These are phyloP conservation scores for Teratosphaeria zuluensis DNA, from an alignment of 2,329 filamentous ascomycete species.

Conservation along the genomic window DNA sequence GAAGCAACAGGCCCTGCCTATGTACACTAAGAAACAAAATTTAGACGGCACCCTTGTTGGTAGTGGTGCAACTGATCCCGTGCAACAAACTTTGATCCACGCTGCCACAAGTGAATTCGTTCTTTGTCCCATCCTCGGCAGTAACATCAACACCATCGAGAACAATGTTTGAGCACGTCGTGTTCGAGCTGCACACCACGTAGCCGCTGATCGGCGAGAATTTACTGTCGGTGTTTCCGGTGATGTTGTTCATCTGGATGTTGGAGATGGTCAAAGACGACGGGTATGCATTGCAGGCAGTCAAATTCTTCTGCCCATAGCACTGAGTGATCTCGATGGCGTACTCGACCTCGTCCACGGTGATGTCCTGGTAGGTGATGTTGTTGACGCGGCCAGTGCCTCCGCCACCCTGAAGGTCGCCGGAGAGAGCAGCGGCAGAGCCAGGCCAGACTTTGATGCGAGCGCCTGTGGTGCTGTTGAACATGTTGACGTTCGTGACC, in stretches of 20 bases:
- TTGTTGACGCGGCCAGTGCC: slow-evolving; percentile 54
- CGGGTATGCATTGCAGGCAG: slow-evolving; percentile 50
- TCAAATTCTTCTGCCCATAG: slow-evolving; percentile 53
- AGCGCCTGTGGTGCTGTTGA: slow-evolving; percentile 48
- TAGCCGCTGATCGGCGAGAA: slow-evolving; percentile 34
- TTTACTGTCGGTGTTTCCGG: slow-evolving; percentile 42
- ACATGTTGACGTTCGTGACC: slow-evolving; percentile 29
- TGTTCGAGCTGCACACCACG: slow-evolving; percentile 34
- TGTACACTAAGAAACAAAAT: not conserved
- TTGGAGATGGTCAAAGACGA: slow-evolving; percentile 47
- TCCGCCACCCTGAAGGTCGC: slow-evolving; percentile 56
- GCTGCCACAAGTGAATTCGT: slow-evolving; percentile 22
- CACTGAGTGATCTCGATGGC: slow-evolving; percentile 57
- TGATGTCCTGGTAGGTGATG: slow-evolving; percentile 56
- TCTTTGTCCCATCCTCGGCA: slow-evolving; percentile 16
- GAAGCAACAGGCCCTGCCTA: not conserved
- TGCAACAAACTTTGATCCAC: slow-evolving; percentile 22
- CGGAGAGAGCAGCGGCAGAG: slow-evolving; percentile 43
- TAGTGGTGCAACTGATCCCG: slow-evolving; percentile 21
- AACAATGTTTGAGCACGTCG: slow-evolving; percentile 43
- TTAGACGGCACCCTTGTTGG: slow-evolving; percentile 10
- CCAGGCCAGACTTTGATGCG: slow-evolving; percentile 69
- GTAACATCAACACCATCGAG: slow-evolving; percentile 19
- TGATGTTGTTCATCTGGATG: slow-evolving; percentile 47
- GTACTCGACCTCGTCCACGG: slow-evolving; percentile 53